Evolutionary conservation across 371 early-diverging fungal species (phyloP).

Genomic region (Thermomucor indicae-seudaticae): DNA sequence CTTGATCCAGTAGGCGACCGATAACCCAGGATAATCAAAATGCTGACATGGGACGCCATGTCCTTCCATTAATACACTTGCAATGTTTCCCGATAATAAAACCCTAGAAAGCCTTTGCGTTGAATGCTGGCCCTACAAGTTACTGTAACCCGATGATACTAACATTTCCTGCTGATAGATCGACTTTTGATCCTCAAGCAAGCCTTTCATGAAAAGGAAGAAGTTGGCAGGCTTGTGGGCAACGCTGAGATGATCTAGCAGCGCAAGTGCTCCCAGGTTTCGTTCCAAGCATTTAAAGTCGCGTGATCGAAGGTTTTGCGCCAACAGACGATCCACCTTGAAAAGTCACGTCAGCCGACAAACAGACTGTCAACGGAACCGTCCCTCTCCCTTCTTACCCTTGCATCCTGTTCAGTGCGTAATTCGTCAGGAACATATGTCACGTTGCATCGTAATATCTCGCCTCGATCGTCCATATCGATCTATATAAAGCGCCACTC

Average conservation of each 20-base stretch:
- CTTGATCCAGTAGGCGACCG: conserved; percentile 53
- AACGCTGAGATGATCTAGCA: conserved; percentile 48
- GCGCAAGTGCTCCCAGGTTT: conserved; percentile 49
- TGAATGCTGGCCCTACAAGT: neutral
- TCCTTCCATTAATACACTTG: conserved; percentile 42
- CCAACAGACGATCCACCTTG: conserved; percentile 49
- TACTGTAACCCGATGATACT: neutral
- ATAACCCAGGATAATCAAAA: conserved; percentile 48
- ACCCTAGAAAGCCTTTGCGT: conserved; percentile 7
- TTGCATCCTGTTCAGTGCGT: conserved; percentile 47
- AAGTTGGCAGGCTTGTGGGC: conserved; percentile 49
- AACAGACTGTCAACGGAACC: too few species aligned
- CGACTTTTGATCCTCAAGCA: conserved; percentile 91
- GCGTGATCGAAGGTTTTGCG: conserved; percentile 41
- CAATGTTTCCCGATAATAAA: conserved; percentile 23
- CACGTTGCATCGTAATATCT: conserved; percentile 44
- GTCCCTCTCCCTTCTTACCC: conserved; percentile 24
- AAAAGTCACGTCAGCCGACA: too few species aligned
- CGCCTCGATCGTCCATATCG: conserved; percentile 50
- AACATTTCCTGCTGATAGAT: conserved; percentile 65
- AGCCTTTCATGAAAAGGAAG: conserved; percentile 42
- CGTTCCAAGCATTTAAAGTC: conserved; percentile 41
- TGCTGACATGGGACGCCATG: conserved; percentile 54
- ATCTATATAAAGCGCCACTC: too few species aligned
- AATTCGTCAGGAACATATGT: conserved; percentile 51